phyloP scores from a whole-genome alignment of 345 rosid species.

The Arabidopsis arenosa region DNA sequence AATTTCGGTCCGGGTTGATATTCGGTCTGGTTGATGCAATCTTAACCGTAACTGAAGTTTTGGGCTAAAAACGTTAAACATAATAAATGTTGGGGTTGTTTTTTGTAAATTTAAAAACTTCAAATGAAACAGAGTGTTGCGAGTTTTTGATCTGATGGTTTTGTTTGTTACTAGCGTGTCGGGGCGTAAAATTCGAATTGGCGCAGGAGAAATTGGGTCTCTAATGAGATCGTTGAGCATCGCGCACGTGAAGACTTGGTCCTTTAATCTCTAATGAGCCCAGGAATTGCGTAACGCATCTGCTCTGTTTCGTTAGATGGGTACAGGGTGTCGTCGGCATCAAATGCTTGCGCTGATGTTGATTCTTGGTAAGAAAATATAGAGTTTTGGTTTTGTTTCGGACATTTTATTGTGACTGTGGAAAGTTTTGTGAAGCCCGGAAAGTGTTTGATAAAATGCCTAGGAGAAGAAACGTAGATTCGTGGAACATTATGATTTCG shows the following conservation, averaged over 20 bases:
- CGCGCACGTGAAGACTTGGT: too few species aligned
- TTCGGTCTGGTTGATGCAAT: not conserved
- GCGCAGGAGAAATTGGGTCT: too few species aligned
- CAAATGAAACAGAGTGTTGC: not conserved
- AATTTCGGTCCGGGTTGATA: not conserved
- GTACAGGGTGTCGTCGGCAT: conserved; percentile 55
- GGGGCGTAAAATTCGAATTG: not conserved
- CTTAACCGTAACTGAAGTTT: not conserved
- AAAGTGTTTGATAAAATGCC: conserved; percentile 64
- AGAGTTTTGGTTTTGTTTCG: conserved; percentile 47
- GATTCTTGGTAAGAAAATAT: conserved; percentile 58
- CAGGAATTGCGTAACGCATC: conserved; percentile 42
- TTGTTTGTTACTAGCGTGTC: not conserved
- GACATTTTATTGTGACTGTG: conserved; percentile 54
- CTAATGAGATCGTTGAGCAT: too few species aligned
- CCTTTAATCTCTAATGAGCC: too few species aligned
- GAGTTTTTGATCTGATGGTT: not conserved
- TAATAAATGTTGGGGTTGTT: not conserved
- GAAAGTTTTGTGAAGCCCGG: conserved; percentile 38
- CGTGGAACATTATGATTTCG: conserved; percentile 55
- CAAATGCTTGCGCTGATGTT: conserved; percentile 49
- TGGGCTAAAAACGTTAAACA: not conserved
- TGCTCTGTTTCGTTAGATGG: conserved; percentile 53
- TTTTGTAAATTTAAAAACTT: too few species aligned
- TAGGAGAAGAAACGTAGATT: conserved; percentile 47